phyloP scores from a whole-genome alignment of 805 yeast genomes.

The Kazachstania psychrophila region DNA sequence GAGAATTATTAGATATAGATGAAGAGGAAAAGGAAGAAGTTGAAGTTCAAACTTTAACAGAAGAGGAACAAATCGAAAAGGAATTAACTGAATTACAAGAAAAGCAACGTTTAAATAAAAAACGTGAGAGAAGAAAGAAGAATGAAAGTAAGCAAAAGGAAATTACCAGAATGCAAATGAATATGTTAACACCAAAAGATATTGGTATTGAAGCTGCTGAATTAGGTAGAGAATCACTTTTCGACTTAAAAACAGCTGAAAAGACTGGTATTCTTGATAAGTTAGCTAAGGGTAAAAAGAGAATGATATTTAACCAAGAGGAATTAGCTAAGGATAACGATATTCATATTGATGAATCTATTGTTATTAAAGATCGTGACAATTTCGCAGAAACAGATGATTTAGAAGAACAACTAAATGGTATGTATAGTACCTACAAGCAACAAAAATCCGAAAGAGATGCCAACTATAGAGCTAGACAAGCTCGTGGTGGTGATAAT shows the following conservation, averaged over 20 bases:
- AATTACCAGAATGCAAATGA: slow-evolving; percentile 85
- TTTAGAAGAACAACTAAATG: slow-evolving; percentile 74
- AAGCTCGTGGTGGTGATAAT: slow-evolving; percentile 64
- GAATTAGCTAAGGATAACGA: slow-evolving; percentile 49
- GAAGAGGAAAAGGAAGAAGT: slow-evolving; percentile 42
- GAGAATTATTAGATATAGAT: slow-evolving; percentile 64
- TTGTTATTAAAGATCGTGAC: slow-evolving; percentile 26
- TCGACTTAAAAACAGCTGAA: slow-evolving; percentile 77
- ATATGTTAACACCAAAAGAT: slow-evolving; percentile 86
- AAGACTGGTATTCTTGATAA: slow-evolving; percentile 74
- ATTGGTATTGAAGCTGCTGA: slow-evolving; percentile 89
- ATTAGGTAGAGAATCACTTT: slow-evolving; percentile 67
- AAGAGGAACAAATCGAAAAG: slow-evolving; percentile 81
- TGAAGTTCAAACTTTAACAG: slow-evolving; percentile 65
- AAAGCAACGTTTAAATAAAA: slow-evolving; percentile 56
- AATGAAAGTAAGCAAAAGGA: slow-evolving; percentile 85
- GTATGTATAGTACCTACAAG: slow-evolving; percentile 69
- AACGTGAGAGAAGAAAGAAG: slow-evolving; percentile 72
- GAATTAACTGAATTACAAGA: slow-evolving; percentile 70
- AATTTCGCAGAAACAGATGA: slow-evolving; percentile 46
- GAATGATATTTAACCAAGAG: slow-evolving; percentile 47
- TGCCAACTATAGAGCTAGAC: slow-evolving; percentile 59
- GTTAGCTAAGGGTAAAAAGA: slow-evolving; percentile 66
- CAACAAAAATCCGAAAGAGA: slow-evolving; percentile 57
- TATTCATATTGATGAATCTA: slow-evolving; percentile 43